These are phyloP conservation scores for Lophiostoma macrostomum DNA, from an alignment of 495 filamentous ascomycete genomes.

Conservation along the genomic window DNA sequence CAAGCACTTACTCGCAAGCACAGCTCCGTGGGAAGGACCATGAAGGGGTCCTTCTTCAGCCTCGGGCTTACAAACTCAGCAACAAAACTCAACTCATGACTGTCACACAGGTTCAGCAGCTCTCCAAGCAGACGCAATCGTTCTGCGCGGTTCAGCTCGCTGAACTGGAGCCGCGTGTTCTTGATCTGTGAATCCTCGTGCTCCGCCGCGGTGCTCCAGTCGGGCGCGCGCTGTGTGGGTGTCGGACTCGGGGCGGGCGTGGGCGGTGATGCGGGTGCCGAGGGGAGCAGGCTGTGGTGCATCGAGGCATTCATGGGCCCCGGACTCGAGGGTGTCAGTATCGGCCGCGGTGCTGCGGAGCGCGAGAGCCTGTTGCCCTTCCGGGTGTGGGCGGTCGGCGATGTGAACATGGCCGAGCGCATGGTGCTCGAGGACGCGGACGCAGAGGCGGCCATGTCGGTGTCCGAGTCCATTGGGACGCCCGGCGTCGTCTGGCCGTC, in stretches of 20 bases:
- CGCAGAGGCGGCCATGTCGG: conserved; percentile 23
- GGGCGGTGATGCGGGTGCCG: conserved; percentile 65
- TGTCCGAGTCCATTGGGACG: conserved; percentile 22
- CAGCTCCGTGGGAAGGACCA: conserved; percentile 81
- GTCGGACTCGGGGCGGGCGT: conserved; percentile 68
- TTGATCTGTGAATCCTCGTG: conserved; percentile 55
- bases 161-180: conserved; percentile 56
- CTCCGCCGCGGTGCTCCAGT: conserved; percentile 57
- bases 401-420: conserved; percentile 29
- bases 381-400: conserved; percentile 27
- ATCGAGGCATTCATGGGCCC: conserved; percentile 53
- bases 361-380: conserved; percentile 31
- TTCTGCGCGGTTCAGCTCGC: conserved; percentile 51
- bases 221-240: conserved; percentile 57
- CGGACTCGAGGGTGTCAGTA: conserved; percentile 53
- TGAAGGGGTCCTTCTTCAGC: conserved; percentile 94
- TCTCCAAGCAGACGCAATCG: conserved; percentile 71
- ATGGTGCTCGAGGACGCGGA: conserved; percentile 14
- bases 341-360: conserved; percentile 43
- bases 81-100: conserved; percentile 90
- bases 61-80: conserved; percentile 87
- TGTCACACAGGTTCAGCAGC: conserved; percentile 86
- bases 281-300: conserved; percentile 57
- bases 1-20: conserved; percentile 72
- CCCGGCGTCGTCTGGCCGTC: conserved; percentile 7